Evolutionary conservation across 768 basidiomycete species (phyloP), one percentile per base, ranked within the genome.

Genomic region (Leccinum aurantiacum): DNA sequence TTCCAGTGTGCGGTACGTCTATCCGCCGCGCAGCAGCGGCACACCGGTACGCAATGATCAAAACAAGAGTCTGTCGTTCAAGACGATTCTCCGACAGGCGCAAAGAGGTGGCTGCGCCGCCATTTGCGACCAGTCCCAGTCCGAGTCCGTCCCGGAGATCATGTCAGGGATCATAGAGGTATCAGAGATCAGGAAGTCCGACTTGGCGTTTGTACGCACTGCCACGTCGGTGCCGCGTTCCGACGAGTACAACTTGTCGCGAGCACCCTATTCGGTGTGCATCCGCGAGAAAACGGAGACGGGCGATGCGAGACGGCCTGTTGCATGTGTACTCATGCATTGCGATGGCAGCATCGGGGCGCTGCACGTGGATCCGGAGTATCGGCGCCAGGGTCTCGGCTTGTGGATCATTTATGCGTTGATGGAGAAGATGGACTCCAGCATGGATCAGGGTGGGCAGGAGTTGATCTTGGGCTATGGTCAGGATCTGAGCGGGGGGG

Each of bases 261-360:
- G 67, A 7, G 58, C 50, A 22, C 57, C 61, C n/a, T 61, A 59
- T 25, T 69, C 67, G 1, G 65, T 71, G 19, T 73, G 66, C 25
- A 55, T 73, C 63, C 61, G 65, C 24, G 44, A 25, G 14, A 50
- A 46, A 7, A 50, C 37, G 5, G 53, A 37, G 14, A 25, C 0
- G 11, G 51, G 24, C 13, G 55, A 53, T 11, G 41, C 11, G 4
- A 50, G 53, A 33, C 49, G 31, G 10, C 60, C 60, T 17, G 56
- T 63, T 2, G 66, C 60, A 35, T 62, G 61, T 31, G 65, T 38
- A 33, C 14, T 69, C 48, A 57, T 71, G 56, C 63, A 67, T 60
- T 41, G 57, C 17, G 69, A 67, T 11, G 66, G 65, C 9, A 73
- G 60, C 37, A 60, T 65, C 14, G 71, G 62, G 11, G 48, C 50